A percentile compares a stretch with the other conserved stretches of the same genome.
Evolutionary conservation across 768 basidiomycete genomes (phyloP).

Genomic region (Dentipellis sp.): DNA sequence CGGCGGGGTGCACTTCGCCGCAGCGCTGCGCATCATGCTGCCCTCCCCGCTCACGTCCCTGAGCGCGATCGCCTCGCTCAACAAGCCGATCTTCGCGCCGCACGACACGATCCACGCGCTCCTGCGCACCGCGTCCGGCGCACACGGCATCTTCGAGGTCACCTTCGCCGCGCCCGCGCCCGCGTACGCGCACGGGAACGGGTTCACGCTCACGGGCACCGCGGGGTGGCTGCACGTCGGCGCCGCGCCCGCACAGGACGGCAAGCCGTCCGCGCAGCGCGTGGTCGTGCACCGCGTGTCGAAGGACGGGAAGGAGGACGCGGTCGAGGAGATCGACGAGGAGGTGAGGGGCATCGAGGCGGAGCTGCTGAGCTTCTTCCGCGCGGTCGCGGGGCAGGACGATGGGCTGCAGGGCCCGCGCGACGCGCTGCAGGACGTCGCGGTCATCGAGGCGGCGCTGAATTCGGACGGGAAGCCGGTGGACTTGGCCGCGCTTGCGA

Average conservation of each 20-base stretch:
- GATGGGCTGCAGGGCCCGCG: constrained; percentile 52
- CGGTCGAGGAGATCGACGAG: constrained; percentile 43
- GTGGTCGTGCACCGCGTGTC: constrained; percentile 25
- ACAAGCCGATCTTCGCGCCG: constrained; percentile 63
- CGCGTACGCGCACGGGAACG: constrained; percentile 18
- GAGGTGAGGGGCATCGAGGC: constrained; percentile 41
- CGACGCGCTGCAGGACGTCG: constrained; percentile 64
- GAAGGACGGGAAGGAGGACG: constrained; percentile 28
- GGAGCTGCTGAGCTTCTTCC: constrained; percentile 53
- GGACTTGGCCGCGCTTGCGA: constrained; percentile 30
- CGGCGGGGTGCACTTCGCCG: constrained; percentile 69
- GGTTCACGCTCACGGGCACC: constrained; percentile 50
- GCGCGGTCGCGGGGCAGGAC: constrained; percentile 39
- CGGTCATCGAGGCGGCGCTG: constrained; percentile 70
- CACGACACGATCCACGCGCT: constrained; percentile 69
- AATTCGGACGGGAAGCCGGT: constrained; percentile 54
- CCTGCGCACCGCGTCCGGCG: constrained; percentile 35
- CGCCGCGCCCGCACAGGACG: constrained; percentile 3
- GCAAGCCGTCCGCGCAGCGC: not conserved
- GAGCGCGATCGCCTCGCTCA: constrained; percentile 57
- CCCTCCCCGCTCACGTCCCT: constrained; percentile 43
- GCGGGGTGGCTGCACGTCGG: constrained; percentile 48
- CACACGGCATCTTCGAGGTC: constrained; percentile 54
- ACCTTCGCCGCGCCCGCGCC: constrained; percentile 49
- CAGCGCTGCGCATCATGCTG: constrained; percentile 53